These are phyloP conservation scores for Bullera alba DNA, from an alignment of 768 basidiomycete species.

Conservation along the genomic window DNA sequence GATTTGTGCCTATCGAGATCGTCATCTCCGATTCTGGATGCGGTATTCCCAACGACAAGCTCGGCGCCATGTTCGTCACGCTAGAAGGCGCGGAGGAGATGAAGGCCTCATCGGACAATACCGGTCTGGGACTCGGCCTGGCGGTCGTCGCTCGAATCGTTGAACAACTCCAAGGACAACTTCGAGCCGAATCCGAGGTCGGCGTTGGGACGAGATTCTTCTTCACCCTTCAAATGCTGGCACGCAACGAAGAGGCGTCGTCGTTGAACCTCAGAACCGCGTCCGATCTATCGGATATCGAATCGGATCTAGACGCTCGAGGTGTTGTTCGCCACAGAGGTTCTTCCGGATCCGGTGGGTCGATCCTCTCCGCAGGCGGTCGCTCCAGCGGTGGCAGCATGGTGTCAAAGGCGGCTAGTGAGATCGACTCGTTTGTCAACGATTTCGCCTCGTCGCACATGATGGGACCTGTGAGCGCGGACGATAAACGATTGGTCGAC, in stretches of 20 bases:
- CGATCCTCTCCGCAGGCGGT: background rate
- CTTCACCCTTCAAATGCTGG: conserved; percentile 50
- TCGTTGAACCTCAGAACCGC: background rate
- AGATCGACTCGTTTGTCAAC: conserved; percentile 47
- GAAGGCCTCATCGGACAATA: background rate
- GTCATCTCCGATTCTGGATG: conserved; percentile 65
- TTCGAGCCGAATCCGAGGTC: conserved; percentile 68
- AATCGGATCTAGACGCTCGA: too few relatives aligned
- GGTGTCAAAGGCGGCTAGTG: conserved; percentile 16
- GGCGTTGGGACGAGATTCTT: conserved; percentile 65
- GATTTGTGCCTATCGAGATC: conserved; percentile 56
- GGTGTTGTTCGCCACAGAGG: background rate
- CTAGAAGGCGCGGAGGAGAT: conserved; percentile 64
- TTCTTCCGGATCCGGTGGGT: background rate
- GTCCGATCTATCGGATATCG: background rate
- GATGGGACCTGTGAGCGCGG: conserved; percentile 11
- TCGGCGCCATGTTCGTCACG: conserved; percentile 70
- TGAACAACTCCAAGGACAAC: conserved; percentile 68
- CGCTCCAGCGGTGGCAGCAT: conserved; percentile 14
- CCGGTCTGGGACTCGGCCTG: conserved; percentile 58
- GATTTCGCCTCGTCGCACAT: conserved; percentile 44
- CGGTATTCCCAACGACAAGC: conserved; percentile 60
- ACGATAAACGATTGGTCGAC: conserved; percentile 28
- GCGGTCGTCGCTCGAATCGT: conserved; percentile 76
- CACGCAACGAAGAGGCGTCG: conserved; percentile 6